Percentiles rank a stretch among this genome's conserved stretches.
Evolutionary conservation across 2,329 filamentous ascomycete genomes (phyloP).

Genomic region (Penicillium sp.): DNA sequence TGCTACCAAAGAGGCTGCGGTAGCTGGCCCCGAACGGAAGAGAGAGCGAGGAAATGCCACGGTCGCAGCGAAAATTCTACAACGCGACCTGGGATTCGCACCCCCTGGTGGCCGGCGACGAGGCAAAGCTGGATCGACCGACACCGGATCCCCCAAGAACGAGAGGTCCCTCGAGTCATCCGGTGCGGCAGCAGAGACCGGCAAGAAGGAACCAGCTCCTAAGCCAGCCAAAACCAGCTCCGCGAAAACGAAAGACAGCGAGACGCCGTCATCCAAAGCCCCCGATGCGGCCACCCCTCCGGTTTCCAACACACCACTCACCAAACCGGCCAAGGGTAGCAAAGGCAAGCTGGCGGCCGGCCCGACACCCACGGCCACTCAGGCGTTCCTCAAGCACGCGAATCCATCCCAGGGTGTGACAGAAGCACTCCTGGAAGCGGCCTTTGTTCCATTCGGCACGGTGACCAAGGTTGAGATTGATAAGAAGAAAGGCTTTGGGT

Average conservation of each 20-base stretch:
- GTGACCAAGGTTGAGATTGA: constrained; percentile 85
- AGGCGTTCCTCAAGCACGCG: constrained; percentile 73
- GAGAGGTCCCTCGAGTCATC: constrained; percentile 21
- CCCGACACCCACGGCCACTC: constrained; percentile 32
- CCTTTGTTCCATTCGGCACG: constrained; percentile 69
- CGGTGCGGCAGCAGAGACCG: constrained; percentile 3
- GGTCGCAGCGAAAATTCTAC: constrained; percentile 58
- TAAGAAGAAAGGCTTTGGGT: constrained; percentile 90
- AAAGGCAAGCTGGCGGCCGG: constrained; percentile 29
- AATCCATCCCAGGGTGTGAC: constrained; percentile 91
- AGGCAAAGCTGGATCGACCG: constrained; percentile 31
- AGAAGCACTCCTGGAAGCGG: constrained; percentile 70
- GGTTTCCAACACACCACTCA: constrained; percentile 14
- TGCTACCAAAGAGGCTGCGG: constrained; percentile 27
- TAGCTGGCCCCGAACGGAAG: constrained; percentile 46
- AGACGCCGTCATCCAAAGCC: constrained; percentile 20
- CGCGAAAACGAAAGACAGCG: constrained; percentile 23
- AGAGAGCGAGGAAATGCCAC: constrained; percentile 54
- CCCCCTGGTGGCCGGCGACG: constrained; percentile 45
- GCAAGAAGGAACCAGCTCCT: constrained; percentile 24
- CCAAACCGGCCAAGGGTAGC: constrained; percentile 27
- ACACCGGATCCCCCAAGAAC: constrained; percentile 22
- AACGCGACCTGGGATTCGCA: constrained; percentile 59
- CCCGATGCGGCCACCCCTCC: constrained; percentile 17
- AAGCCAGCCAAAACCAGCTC: constrained; percentile 21